Base-by-base conservation (phyloP, 768 basidiomycete genomes). In the Lentinus brumalis region DNA sequence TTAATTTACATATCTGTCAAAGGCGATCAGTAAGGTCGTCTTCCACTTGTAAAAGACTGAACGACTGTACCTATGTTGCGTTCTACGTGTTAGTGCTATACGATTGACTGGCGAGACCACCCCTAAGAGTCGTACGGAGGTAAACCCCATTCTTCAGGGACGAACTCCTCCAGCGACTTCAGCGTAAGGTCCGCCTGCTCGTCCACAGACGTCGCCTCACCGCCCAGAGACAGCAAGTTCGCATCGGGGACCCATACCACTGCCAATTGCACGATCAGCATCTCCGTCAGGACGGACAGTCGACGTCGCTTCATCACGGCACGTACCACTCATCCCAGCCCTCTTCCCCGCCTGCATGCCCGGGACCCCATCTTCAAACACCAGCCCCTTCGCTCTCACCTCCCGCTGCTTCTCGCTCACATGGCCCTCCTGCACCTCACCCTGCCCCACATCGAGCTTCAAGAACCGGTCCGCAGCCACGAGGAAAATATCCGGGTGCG, bases 191-290 rank as follows among this genome's bases (percentile, higher is more conserved):
- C 86, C 11, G 89, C 80, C 65, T 67, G 73, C 71, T 86, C 81
- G n/a, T 74, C 67, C 11, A 77, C 81, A 50, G 55, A 75, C 59
- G 66, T 82, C 75, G n/a, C 73, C 74, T 76, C 79, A 4, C 86
- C 71, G 3, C 78, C 74, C 9, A 73, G 40, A 0, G 69, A 49
- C 39, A 88, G 71, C 6, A 95, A 76, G 57, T 88, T 86, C 7
- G 80, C 67, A 67, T 95, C 93, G 2, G 94, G 93, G 15, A 94
- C 84, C 93, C 93, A 96, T 2, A 92, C 79, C 35, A 93, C 92
- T 93, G 65, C 35, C 45, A 44, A 38, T 8, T 18, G 47, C 30
- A 15, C 39, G 18, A n/a, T 29, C 35, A 18, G 26, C 50, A 1
- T 31, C 32, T 32, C 49, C 11, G 18, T 47, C 50, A 40, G 30